Evolutionary conservation across 371 early-diverging fungal species (phyloP).

Genomic region (Lichtheimia ornata): DNA sequence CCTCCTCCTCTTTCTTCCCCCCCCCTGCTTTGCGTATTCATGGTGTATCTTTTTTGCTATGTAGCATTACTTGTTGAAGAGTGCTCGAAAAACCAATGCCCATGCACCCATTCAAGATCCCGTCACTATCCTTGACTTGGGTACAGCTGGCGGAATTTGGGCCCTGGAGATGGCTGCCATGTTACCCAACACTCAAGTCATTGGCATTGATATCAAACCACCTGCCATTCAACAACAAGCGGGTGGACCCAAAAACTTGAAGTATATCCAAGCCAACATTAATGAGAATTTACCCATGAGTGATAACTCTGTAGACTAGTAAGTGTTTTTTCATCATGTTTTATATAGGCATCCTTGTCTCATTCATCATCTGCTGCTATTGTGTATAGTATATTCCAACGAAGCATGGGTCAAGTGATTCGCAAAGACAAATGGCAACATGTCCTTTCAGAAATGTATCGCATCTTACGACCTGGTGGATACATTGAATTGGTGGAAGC

Average conservation of each 20-base stretch:
- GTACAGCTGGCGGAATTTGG: slow-evolving; percentile 59
- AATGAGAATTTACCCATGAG: slow-evolving; percentile 37
- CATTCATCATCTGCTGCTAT: not conserved
- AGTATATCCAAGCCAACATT: slow-evolving; percentile 37
- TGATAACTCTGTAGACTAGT: slow-evolving; percentile 44
- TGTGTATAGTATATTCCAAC: slow-evolving; percentile 38
- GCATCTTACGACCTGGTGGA: slow-evolving; percentile 46
- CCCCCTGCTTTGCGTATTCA: not conserved
- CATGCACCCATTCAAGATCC: slow-evolving; percentile 25
- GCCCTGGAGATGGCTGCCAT: slow-evolving; percentile 32
- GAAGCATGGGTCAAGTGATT: slow-evolving; percentile 39
- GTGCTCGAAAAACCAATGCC: slow-evolving; percentile 41
- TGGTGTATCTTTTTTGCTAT: not conserved
- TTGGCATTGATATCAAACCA: slow-evolving; percentile 55
- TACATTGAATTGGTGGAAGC: slow-evolving; percentile 44
- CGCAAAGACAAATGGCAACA: slow-evolving; percentile 38
- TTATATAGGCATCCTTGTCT: not conserved
- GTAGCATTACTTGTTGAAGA: slow-evolving; percentile 51
- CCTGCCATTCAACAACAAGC: slow-evolving; percentile 25
- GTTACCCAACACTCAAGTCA: slow-evolving; percentile 42
- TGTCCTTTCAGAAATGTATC: slow-evolving; percentile 37
- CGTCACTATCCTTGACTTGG: slow-evolving; percentile 50
- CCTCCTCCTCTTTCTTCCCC: not conserved
- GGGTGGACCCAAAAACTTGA: slow-evolving; percentile 39
- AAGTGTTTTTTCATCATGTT: slow-evolving; percentile 19